These are phyloP conservation scores for Microdochium paspali DNA, from an alignment of 2,329 filamentous ascomycete species.

Conservation along the genomic window DNA sequence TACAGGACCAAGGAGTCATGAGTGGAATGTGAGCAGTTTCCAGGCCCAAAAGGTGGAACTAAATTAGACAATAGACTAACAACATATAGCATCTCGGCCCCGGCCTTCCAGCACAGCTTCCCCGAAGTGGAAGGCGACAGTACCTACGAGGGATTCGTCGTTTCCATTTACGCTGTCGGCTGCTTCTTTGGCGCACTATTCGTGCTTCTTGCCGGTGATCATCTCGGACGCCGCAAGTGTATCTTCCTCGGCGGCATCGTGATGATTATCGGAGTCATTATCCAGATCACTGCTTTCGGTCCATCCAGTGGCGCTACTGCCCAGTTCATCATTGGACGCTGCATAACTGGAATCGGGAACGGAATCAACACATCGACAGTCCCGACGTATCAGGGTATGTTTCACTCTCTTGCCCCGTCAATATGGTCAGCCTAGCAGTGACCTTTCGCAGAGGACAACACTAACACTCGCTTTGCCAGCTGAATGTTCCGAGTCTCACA, in stretches of 20 bases:
- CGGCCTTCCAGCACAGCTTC: conserved; percentile 16
- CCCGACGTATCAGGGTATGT: conserved; percentile 31
- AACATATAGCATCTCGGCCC: conserved; percentile 13
- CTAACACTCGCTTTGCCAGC: too few relatives aligned
- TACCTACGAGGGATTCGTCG: conserved; percentile 26
- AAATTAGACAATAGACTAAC: neutral
- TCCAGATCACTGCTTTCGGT: conserved; percentile 40
- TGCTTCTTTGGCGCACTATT: conserved; percentile 30
- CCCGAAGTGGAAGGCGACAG: conserved; percentile 19
- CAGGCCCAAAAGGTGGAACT: too few relatives aligned
- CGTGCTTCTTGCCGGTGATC: conserved; percentile 36
- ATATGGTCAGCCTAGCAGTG: too few relatives aligned
- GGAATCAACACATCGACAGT: conserved; percentile 38
- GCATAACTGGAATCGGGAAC: conserved; percentile 39
- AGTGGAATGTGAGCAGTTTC: too few relatives aligned
- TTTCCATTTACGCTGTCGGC: conserved; percentile 30
- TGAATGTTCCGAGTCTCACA: conserved; percentile 34
- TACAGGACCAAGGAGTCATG: conserved; percentile 20
- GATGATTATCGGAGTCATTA: conserved; percentile 45
- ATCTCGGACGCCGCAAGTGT: conserved; percentile 42
- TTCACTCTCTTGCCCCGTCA: too few relatives aligned
- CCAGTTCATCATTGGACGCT: conserved; percentile 37
- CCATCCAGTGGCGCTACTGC: conserved; percentile 34
- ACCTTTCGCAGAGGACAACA: too few relatives aligned
- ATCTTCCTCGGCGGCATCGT: conserved; percentile 42